Conservation (phyloP, 2,329 filamentous ascomycete genomes). For the Monosporascus sp. region DNA sequence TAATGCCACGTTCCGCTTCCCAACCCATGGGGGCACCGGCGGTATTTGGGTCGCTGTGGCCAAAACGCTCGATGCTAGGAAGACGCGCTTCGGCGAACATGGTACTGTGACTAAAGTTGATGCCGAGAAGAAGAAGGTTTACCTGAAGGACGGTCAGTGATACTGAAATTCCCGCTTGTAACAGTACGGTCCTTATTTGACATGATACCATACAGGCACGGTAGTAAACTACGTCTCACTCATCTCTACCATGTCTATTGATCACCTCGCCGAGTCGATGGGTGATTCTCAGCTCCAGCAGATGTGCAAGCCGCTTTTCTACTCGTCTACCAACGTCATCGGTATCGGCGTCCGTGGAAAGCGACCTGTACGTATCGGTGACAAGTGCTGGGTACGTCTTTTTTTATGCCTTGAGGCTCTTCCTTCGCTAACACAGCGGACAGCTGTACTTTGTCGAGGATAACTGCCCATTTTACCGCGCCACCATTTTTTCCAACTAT, state of each 20-base stretch:
- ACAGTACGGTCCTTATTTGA: too few relatives aligned
- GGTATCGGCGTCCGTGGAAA: slow-evolving; percentile 89
- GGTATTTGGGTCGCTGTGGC: slow-evolving; percentile 99
- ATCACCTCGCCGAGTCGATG: slow-evolving; percentile 81
- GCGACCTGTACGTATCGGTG: slow-evolving; percentile 91
- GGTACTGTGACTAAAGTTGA: slow-evolving; percentile 83
- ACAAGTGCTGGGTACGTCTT: slow-evolving; percentile 85
- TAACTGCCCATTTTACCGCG: slow-evolving; percentile 98
- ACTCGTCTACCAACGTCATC: slow-evolving; percentile 95
- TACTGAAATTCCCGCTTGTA: too few relatives aligned
- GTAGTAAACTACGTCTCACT: slow-evolving; percentile 89
- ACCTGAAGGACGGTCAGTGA: slow-evolving; percentile 63
- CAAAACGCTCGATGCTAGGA: slow-evolving; percentile 85
- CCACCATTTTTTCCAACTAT: slow-evolving; percentile 99
- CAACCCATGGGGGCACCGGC: slow-evolving; percentile 88
- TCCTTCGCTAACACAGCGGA: slow-evolving; percentile 3
- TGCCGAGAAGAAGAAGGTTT: slow-evolving; percentile 76
- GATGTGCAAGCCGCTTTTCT: slow-evolving; percentile 88
- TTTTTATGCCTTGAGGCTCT: background rate
- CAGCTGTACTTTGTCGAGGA: slow-evolving; percentile 97
- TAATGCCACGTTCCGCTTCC: slow-evolving; percentile 98
- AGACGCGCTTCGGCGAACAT: slow-evolving; percentile 82
- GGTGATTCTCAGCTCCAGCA: slow-evolving; percentile 77
- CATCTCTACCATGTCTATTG: slow-evolving; percentile 93
- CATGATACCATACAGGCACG: slow-evolving; percentile 33